Conservation (phyloP, 2,329 filamentous ascomycete genomes). For the Aspergillus viridinutans region DNA sequence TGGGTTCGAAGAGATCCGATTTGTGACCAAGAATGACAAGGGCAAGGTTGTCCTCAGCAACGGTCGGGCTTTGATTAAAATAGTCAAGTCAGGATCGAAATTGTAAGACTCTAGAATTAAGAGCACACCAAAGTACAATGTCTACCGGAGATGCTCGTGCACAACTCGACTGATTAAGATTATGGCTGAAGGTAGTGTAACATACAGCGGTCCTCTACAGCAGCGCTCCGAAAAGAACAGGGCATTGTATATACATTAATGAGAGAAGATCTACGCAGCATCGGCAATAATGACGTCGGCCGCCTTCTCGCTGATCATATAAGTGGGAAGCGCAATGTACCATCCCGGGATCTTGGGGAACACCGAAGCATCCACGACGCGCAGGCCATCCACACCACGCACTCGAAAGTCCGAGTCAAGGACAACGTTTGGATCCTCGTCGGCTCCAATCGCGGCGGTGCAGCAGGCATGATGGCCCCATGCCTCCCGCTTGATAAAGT, state of each 20-base stretch:
- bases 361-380: conserved; percentile 59
- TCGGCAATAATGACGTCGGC: conserved; percentile 49
- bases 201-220: neutral
- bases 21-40: conserved; percentile 70
- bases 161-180: neutral
- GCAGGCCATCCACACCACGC: conserved; percentile 50
- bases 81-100: conserved; percentile 31
- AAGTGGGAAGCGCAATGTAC: conserved; percentile 50
- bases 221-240: neutral
- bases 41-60: conserved; percentile 86
- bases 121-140: neutral
- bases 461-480: conserved; percentile 57
- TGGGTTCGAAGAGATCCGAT: conserved; percentile 78
- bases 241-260: neutral
- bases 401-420: conserved; percentile 56
- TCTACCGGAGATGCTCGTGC: neutral
- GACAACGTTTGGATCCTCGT: conserved; percentile 50
- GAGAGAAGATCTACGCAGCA: neutral
- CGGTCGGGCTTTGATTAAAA: conserved; percentile 73
- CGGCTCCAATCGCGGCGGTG: conserved; percentile 52
- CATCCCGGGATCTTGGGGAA: conserved; percentile 55
- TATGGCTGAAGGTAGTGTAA: neutral
- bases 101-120: neutral
- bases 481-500: conserved; percentile 47
- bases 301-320: conserved; percentile 60